Conservation (phyloP, 257 asterid species). For the Orobanche coerulescens region DNA sequence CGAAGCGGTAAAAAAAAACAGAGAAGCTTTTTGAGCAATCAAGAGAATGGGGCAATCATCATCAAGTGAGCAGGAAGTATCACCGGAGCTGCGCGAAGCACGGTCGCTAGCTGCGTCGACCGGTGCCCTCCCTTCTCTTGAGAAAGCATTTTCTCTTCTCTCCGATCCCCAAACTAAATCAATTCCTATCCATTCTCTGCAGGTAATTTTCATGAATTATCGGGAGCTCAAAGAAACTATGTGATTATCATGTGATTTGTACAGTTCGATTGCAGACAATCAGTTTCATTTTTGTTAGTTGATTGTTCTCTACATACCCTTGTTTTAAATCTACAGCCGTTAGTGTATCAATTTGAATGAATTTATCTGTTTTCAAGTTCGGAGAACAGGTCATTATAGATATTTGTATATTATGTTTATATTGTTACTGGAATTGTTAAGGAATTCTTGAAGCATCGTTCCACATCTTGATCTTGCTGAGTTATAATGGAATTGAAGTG, state of each 20-base stretch:
- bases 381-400: background rate
- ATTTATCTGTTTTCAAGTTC: background rate
- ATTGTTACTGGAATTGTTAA: background rate
- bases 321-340: background rate
- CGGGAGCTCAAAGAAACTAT: background rate
- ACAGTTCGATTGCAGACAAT: background rate
- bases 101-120: slow-evolving; percentile 79
- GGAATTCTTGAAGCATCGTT: background rate
- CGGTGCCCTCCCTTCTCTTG: slow-evolving; percentile 69
- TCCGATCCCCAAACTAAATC: slow-evolving; percentile 59
- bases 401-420: too few species aligned
- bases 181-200: slow-evolving; percentile 51
- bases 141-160: slow-evolving; percentile 54
- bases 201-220: slow-evolving; percentile 34
- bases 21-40: background rate
- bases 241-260: background rate
- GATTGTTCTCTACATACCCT: too few species aligned
- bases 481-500: background rate
- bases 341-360: background rate
- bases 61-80: slow-evolving; percentile 39
- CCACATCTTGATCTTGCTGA: background rate
- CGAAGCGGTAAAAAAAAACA: background rate
- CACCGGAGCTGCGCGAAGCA: slow-evolving; percentile 61
- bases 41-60: slow-evolving; percentile 79
- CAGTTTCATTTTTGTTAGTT: too few species aligned